Conservation (phyloP, 306 rosid genomes). For the Dicorynia guianensis region DNA sequence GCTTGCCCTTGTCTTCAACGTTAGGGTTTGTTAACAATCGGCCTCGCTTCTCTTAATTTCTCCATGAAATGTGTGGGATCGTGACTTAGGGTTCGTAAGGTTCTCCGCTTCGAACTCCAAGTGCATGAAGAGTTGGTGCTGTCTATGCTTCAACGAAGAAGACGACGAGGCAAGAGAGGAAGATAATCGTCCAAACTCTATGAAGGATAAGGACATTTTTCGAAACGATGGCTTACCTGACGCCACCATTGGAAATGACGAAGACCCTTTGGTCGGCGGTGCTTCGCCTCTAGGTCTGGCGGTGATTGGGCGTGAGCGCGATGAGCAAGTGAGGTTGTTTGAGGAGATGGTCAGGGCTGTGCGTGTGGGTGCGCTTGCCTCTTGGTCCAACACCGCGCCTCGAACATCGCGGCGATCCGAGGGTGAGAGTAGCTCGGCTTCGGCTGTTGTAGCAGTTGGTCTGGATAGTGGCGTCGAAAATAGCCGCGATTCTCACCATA, state of each 20-base stretch:
- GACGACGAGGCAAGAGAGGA: slow-evolving; percentile 45
- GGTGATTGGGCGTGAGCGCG: slow-evolving; percentile 24
- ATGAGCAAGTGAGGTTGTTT: slow-evolving; percentile 44
- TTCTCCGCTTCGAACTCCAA: slow-evolving; percentile 35
- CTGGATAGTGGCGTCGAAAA: slow-evolving; percentile 44
- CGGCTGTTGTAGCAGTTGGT: slow-evolving; percentile 24
- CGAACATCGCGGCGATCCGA: slow-evolving; percentile 44
- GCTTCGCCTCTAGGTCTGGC: slow-evolving; percentile 27
- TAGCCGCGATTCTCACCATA: slow-evolving; percentile 69
- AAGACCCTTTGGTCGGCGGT: slow-evolving; percentile 23
- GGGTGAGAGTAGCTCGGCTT: slow-evolving; percentile 75
- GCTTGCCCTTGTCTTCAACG: not conserved
- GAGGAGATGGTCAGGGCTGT: slow-evolving; percentile 56
- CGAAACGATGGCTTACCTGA: slow-evolving; percentile 46
- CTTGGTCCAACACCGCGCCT: slow-evolving; percentile 45
- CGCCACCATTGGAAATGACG: slow-evolving; percentile 42
- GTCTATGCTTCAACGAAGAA: slow-evolving; percentile 72
- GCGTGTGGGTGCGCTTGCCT: slow-evolving; percentile 37
- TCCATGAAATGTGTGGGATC: slow-evolving; percentile 66
- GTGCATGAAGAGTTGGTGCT: slow-evolving; percentile 89
- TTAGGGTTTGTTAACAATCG: slow-evolving; percentile 63
- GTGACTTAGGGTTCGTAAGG: slow-evolving; percentile 49
- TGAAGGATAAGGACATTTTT: slow-evolving; percentile 53
- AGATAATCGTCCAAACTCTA: slow-evolving; percentile 29
- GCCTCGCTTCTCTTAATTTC: slow-evolving; percentile 20